These are phyloP conservation scores for Petunia secreta DNA, from an alignment of 257 asterid genomes.

Conservation along the genomic window DNA sequence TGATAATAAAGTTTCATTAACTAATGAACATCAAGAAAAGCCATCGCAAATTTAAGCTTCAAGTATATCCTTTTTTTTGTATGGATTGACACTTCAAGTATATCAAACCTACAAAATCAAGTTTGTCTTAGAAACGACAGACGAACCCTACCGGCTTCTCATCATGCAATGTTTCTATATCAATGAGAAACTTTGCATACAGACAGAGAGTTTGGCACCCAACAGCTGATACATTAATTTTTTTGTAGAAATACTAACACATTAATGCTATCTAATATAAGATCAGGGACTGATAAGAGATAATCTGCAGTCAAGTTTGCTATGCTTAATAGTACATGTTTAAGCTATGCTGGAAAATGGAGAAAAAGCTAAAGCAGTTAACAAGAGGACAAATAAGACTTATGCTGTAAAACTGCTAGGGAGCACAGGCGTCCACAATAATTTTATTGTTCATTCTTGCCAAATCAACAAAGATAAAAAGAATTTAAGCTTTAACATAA, in stretches of 20 bases:
- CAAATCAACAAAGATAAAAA: conserved; percentile 6
- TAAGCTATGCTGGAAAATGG: neutral
- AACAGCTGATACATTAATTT: neutral
- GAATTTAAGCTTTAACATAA: neutral
- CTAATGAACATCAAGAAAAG: conserved; percentile 4
- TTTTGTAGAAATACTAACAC: neutral
- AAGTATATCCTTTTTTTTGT: neutral
- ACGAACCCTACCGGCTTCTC: conserved; percentile 18
- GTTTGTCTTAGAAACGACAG: neutral
- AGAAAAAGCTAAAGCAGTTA: neutral
- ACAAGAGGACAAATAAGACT: neutral
- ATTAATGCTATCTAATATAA: neutral
- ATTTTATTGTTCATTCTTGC: neutral
- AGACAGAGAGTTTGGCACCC: neutral
- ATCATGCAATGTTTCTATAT: conserved; percentile 12
- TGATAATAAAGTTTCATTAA: conserved; percentile 8
- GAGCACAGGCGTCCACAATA: neutral
- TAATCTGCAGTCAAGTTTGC: conserved; percentile 2
- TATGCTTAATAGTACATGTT: neutral
- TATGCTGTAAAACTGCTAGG: neutral
- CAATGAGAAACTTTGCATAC: conserved; percentile 13
- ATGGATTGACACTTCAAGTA: neutral
- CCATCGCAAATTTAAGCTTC: conserved; percentile 2
- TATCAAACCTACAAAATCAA: conserved; percentile 10
- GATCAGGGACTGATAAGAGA: neutral